phyloP scores from a whole-genome alignment of 1,284 basidiomycete species.

The Boletellus deceptivus region DNA sequence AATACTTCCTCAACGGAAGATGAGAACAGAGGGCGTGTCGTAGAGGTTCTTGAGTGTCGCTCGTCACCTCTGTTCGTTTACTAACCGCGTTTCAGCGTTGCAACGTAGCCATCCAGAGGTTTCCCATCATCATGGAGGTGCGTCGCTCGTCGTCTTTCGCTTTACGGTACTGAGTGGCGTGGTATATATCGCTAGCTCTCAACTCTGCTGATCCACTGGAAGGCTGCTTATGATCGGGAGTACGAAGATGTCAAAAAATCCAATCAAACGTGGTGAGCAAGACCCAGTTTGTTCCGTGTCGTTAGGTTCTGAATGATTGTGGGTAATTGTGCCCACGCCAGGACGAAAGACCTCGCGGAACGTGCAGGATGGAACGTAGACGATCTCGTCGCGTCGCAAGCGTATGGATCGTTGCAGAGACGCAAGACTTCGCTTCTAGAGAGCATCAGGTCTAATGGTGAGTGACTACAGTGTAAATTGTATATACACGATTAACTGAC shows the following conservation, averaged over 20 bases:
- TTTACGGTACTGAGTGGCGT: neutral
- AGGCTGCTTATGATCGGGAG: slow-evolving; percentile 17
- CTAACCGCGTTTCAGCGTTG: slow-evolving; percentile 12
- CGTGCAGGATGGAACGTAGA: slow-evolving; percentile 38
- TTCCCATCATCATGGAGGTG: slow-evolving; percentile 27
- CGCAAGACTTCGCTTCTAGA: slow-evolving; percentile 38
- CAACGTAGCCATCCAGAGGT: slow-evolving; percentile 3
- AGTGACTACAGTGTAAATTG: slow-evolving; percentile 2
- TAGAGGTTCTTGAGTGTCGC: slow-evolving; percentile 9
- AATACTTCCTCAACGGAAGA: neutral
- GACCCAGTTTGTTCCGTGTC: neutral
- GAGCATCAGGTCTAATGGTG: slow-evolving; percentile 33
- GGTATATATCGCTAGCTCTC: slow-evolving; percentile 33
- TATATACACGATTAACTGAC: neutral
- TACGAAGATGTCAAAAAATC: slow-evolving; percentile 10
- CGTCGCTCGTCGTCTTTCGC: slow-evolving; percentile 1
- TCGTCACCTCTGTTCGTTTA: neutral
- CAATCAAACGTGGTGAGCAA: slow-evolving; percentile 37
- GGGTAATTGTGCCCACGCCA: slow-evolving; percentile 17
- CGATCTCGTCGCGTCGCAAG: slow-evolving; percentile 37
- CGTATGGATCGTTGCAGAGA: slow-evolving; percentile 37
- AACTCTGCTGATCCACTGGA: slow-evolving; percentile 36
- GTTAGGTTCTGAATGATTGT: neutral
- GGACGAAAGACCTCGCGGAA: slow-evolving; percentile 35
- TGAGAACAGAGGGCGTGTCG: neutral